Conservation (phyloP, 148 eudicot species). For the Mesembryanthemum crystallinum region DNA sequence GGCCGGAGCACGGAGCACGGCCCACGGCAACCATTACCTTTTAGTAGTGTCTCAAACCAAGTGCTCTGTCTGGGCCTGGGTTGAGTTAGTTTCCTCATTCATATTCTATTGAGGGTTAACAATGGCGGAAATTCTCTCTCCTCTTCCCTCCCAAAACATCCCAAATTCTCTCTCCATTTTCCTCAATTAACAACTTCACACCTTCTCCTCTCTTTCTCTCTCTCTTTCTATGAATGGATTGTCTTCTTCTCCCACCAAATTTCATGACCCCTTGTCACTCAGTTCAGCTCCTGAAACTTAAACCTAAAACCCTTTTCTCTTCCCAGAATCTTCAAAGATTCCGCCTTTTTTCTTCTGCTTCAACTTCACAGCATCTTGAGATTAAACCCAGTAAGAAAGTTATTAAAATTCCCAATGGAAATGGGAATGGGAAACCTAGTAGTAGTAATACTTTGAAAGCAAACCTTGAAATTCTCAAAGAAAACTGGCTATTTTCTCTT, state of each 20-base stretch:
- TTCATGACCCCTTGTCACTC: slow-evolving; percentile 33
- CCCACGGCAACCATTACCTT: too few relatives aligned
- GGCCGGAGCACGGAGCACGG: too few relatives aligned
- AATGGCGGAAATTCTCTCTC: background rate
- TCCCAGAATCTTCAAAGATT: slow-evolving; percentile 1
- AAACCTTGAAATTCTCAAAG: slow-evolving; percentile 34
- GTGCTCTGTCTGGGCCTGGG: too few relatives aligned
- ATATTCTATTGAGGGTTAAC: background rate
- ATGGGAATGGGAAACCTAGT: slow-evolving; percentile 14
- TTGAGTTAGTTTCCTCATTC: too few relatives aligned
- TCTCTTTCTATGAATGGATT: slow-evolving; percentile 29
- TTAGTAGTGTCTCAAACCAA: too few relatives aligned
- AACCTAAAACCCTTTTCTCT: slow-evolving; percentile 29
- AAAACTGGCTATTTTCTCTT: slow-evolving; percentile 65
- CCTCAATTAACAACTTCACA: background rate
- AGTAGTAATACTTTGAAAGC: slow-evolving; percentile 6
- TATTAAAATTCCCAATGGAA: slow-evolving; percentile 23
- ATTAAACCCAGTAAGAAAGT: slow-evolving; percentile 17
- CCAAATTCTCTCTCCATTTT: background rate
- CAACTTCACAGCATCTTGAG: slow-evolving; percentile 21
- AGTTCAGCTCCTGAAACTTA: slow-evolving; percentile 13
- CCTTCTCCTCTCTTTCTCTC: background rate
- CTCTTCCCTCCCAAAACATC: background rate
- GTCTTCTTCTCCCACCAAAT: slow-evolving; percentile 23
- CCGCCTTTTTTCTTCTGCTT: slow-evolving; percentile 16